phyloP scores from a whole-genome alignment of 495 filamentous ascomycete genomes.

The Staphylotrichum longicolle region DNA sequence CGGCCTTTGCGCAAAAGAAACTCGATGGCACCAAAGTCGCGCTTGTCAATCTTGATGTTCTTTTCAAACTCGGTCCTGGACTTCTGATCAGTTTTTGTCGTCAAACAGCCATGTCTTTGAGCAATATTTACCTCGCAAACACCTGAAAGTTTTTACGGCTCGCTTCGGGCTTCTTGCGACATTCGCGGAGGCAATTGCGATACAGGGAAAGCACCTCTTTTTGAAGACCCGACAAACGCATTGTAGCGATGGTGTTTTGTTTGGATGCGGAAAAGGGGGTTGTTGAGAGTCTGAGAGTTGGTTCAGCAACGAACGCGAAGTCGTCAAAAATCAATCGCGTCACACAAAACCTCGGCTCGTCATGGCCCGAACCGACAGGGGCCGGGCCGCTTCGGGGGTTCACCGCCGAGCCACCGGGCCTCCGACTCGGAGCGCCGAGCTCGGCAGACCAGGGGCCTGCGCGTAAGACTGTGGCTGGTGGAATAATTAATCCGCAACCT shows the following conservation, averaged over 20 bases:
- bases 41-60: slow-evolving; percentile 68
- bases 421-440: slow-evolving; percentile 12
- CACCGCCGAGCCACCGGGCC: slow-evolving; percentile 1
- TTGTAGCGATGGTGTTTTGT: slow-evolving; percentile 17
- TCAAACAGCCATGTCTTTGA: not conserved
- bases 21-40: slow-evolving; percentile 86
- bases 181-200: slow-evolving; percentile 75
- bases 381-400: slow-evolving; percentile 3
- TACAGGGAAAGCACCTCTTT: slow-evolving; percentile 85
- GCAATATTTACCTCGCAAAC: slow-evolving; percentile 37
- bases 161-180: slow-evolving; percentile 70
- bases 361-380: slow-evolving; percentile 16
- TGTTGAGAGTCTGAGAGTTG: not conserved
- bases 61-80: slow-evolving; percentile 73
- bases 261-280: not conserved
- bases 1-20: slow-evolving; percentile 81
- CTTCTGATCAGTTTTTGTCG: slow-evolving; percentile 9
- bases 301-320: too few relatives aligned
- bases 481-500: slow-evolving; percentile 11
- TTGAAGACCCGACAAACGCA: slow-evolving; percentile 84
- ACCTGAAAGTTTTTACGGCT: slow-evolving; percentile 42
- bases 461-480: slow-evolving; percentile 10
- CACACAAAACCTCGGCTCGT: slow-evolving; percentile 14
- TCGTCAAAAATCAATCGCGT: slow-evolving; percentile 11
- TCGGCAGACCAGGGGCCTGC: not conserved